A percentile compares a stretch with the other conserved stretches of the same genome.
Conservation (phyloP, 495 filamentous ascomycete species). For the Penicillium odoratum region DNA sequence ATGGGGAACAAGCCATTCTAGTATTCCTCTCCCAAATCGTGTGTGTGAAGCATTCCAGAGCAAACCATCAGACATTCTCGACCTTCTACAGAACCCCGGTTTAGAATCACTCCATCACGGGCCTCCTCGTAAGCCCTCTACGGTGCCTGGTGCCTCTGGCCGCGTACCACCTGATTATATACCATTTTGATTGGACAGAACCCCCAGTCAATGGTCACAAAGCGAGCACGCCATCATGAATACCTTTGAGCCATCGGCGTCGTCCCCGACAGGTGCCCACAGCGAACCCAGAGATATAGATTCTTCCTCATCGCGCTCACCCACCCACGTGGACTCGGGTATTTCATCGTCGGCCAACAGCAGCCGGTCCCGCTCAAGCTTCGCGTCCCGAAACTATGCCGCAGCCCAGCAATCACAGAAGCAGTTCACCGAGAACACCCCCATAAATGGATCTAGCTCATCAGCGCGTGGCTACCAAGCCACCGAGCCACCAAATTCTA, state of each 20-base stretch:
- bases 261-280: slow-evolving; percentile 23
- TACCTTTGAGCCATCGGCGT: slow-evolving; percentile 32
- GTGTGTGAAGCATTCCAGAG: not conserved
- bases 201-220: slow-evolving; percentile 15
- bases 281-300: slow-evolving; percentile 18
- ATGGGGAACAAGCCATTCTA: not conserved
- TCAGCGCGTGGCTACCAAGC: slow-evolving; percentile 38
- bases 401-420: slow-evolving; percentile 14
- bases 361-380: slow-evolving; percentile 27
- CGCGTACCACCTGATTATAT: slow-evolving; percentile 14
- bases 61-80: not conserved
- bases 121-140: not conserved
- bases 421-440: slow-evolving; percentile 32
- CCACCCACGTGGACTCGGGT: slow-evolving; percentile 20
- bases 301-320: slow-evolving; percentile 32
- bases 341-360: slow-evolving; percentile 29
- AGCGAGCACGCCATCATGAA: slow-evolving; percentile 45
- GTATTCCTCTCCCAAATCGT: not conserved
- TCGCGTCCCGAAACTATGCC: slow-evolving; percentile 17
- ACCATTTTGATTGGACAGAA: slow-evolving; percentile 17
- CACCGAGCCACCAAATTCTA: slow-evolving; percentile 25
- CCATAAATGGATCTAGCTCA: slow-evolving; percentile 29
- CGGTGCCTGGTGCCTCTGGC: slow-evolving; percentile 8
- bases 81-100: not conserved
- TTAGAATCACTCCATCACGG: not conserved